Percentiles rank a stretch among this genome's conserved stretches.
Evolutionary conservation across 192 early-diverging fungal species (phyloP).

Genomic region (Podila clonocystis): DNA sequence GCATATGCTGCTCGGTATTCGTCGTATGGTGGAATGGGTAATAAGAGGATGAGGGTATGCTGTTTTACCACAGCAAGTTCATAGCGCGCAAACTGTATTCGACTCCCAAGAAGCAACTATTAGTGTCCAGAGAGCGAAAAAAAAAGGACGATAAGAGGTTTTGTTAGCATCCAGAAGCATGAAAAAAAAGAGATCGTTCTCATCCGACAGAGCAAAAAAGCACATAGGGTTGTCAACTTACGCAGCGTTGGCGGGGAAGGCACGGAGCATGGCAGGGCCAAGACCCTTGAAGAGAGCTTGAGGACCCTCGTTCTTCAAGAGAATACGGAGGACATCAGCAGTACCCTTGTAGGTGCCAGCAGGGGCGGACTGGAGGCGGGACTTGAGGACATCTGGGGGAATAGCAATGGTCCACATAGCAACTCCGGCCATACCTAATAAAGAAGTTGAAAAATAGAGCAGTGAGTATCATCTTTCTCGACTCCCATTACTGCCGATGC

Average conservation of each 20-base stretch:
- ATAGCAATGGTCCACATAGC: constrained; percentile 98
- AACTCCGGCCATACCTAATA: constrained; percentile 84
- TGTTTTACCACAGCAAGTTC: constrained; percentile 44
- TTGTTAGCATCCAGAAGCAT: too few species aligned
- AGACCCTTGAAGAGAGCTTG: constrained; percentile 87
- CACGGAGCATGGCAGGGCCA: constrained; percentile 87
- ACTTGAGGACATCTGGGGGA: constrained; percentile 92
- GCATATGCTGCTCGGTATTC: too few species aligned
- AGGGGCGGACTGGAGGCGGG: constrained; percentile 89
- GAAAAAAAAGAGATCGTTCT: too few species aligned
- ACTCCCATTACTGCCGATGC: too few species aligned
- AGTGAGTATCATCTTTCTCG: too few species aligned
- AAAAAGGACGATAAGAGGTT: too few species aligned
- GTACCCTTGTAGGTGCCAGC: constrained; percentile 86
- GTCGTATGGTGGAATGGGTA: too few species aligned
- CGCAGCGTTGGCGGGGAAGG: constrained; percentile 87
- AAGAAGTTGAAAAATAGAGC: too few species aligned
- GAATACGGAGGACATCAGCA: constrained; percentile 66
- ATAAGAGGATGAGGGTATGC: too few species aligned
- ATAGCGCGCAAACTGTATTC: constrained; percentile 50
- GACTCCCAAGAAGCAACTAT: constrained; percentile 51
- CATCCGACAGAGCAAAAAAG: too few species aligned
- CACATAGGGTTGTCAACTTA: constrained; percentile 44
- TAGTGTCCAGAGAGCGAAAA: too few species aligned
- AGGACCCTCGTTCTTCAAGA: constrained; percentile 78